A percentile compares a stretch with the other conserved stretches of the same genome.
These are phyloP conservation scores for Gossypium gossypioides DNA, from an alignment of 441 rosid genomes.

Conservation along the genomic window DNA sequence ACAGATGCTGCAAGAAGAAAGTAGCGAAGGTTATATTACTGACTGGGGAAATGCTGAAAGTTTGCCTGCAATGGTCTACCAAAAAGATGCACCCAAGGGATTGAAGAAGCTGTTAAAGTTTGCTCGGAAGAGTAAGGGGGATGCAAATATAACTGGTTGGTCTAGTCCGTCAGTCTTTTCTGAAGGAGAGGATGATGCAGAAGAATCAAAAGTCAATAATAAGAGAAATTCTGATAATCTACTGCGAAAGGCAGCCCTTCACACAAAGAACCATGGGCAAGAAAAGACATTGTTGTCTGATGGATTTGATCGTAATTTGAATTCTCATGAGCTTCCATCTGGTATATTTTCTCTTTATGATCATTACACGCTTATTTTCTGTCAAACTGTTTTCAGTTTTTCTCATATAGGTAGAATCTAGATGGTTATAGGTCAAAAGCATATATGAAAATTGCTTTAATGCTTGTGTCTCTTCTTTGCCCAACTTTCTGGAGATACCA, in stretches of 20 bases:
- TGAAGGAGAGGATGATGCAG: slow-evolving; percentile 61
- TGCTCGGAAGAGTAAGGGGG: slow-evolving; percentile 63
- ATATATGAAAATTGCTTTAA: not conserved
- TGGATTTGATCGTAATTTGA: slow-evolving; percentile 22
- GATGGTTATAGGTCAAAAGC: not conserved
- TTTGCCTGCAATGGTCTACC: slow-evolving; percentile 45
- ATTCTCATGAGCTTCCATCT: slow-evolving; percentile 25
- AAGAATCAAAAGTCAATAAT: slow-evolving; percentile 38
- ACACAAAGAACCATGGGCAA: slow-evolving; percentile 33
- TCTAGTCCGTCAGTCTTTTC: slow-evolving; percentile 56
- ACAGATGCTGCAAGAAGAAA: slow-evolving; percentile 74
- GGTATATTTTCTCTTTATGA: slow-evolving; percentile 24
- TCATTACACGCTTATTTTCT: not conserved
- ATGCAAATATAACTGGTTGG: slow-evolving; percentile 45
- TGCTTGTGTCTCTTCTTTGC: not conserved
- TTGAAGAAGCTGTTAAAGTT: slow-evolving; percentile 65
- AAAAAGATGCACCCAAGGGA: slow-evolving; percentile 64
- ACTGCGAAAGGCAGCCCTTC: slow-evolving; percentile 37
- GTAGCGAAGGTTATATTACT: slow-evolving; percentile 39
- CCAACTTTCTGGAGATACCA: not conserved
- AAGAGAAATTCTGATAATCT: slow-evolving; percentile 42
- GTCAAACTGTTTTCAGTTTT: not conserved
- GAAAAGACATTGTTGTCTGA: slow-evolving; percentile 22
- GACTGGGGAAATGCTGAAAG: slow-evolving; percentile 75
- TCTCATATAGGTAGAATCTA: not conserved